A percentile compares a stretch with the other conserved stretches of the same genome.
phyloP scores from a whole-genome alignment of 495 filamentous ascomycete species.

The Aspergillus carlsbadensis region DNA sequence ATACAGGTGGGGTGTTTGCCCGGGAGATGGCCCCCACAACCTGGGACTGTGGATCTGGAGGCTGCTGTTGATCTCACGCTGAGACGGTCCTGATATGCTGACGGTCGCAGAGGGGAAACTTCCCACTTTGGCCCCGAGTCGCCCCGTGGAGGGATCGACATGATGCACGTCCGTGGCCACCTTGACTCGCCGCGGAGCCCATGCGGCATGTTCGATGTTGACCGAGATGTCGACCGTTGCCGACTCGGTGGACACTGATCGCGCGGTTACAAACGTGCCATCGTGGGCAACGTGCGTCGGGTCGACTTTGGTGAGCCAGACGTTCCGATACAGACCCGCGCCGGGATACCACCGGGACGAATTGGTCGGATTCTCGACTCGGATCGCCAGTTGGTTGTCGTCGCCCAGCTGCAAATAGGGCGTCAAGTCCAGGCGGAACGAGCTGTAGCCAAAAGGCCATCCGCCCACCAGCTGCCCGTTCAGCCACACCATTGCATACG shows the following conservation, averaged over 20 bases:
- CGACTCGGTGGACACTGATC: neutral
- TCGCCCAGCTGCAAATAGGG: neutral
- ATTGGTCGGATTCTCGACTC: slow-evolving; percentile 2
- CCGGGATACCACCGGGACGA: slow-evolving; percentile 11
- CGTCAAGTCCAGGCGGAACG: slow-evolving; percentile 8
- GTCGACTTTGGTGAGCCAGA: slow-evolving; percentile 10
- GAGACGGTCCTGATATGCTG: too few species aligned
- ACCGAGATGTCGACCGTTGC: neutral
- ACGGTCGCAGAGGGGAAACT: neutral
- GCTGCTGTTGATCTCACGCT: too few species aligned
- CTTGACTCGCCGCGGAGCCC: neutral
- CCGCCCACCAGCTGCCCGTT: slow-evolving; percentile 9
- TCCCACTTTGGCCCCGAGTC: too few species aligned
- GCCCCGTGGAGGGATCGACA: too few species aligned
- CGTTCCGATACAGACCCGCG: slow-evolving; percentile 10
- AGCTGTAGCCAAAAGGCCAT: slow-evolving; percentile 10
- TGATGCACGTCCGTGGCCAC: too few species aligned
- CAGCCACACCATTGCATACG: slow-evolving; percentile 6
- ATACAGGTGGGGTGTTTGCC: neutral
- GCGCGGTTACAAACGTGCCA: neutral
- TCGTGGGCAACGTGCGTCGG: slow-evolving; percentile 3
- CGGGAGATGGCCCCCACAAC: slow-evolving; percentile 2
- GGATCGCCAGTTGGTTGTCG: slow-evolving; percentile 1
- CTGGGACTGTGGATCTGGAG: too few species aligned
- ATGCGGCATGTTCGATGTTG: neutral